phyloP scores from a whole-genome alignment of 768 basidiomycete species.

The Hygrophorus russula region DNA sequence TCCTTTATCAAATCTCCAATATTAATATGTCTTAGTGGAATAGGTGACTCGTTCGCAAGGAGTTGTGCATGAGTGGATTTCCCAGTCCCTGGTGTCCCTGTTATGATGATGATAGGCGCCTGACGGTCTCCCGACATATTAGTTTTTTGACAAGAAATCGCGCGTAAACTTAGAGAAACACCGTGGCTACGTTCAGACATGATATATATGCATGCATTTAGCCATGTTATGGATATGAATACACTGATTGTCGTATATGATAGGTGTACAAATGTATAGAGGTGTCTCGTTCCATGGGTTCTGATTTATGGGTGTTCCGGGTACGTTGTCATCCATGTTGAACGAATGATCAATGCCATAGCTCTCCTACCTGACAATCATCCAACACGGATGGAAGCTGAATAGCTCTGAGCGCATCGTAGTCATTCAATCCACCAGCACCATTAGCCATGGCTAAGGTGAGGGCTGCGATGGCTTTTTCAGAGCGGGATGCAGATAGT shows the following conservation, averaged over 20 bases:
- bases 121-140: too few species aligned
- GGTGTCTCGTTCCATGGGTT: not conserved
- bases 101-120: constrained; percentile 68
- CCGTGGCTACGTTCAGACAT: too few species aligned
- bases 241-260: not conserved
- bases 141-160: not conserved
- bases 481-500: constrained; percentile 32
- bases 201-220: not conserved
- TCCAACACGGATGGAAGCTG: constrained; percentile 22
- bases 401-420: constrained; percentile 32
- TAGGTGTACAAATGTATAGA: not conserved
- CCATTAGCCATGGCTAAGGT: constrained; percentile 53
- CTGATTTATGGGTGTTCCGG: constrained; percentile 1
- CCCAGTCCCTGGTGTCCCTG: constrained; percentile 91
- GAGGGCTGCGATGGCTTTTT: constrained; percentile 51
- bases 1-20: constrained; percentile 87
- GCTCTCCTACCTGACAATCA: constrained; percentile 41
- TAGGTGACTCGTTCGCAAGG: constrained; percentile 60
- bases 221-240: not conserved
- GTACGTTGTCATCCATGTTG: not conserved
- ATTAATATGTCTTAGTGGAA: constrained; percentile 74
- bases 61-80: constrained; percentile 89
- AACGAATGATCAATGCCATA: constrained; percentile 30
- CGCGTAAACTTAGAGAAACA: too few species aligned
- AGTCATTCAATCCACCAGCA: constrained; percentile 49